A percentile compares a stretch with the other conserved stretches of the same genome.
Conservation (phyloP, 2,329 filamentous ascomycete species). For the Xylariales sp. region DNA sequence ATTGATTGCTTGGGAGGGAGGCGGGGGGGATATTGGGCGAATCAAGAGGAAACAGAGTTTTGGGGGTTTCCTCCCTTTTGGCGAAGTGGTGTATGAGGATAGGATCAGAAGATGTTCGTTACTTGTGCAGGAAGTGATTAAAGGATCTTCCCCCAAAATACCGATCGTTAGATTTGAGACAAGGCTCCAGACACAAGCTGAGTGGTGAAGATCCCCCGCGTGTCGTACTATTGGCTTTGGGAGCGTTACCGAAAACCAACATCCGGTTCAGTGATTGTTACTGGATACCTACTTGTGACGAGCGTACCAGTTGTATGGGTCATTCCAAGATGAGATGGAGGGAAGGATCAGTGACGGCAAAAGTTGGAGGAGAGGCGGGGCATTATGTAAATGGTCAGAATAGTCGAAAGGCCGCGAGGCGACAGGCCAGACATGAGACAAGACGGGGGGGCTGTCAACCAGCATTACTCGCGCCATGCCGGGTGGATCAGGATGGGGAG, state of each 20-base stretch:
- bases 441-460: background rate
- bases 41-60: constrained; percentile 6
- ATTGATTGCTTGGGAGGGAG: too few relatives aligned
- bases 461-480: too few relatives aligned
- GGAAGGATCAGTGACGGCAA: background rate
- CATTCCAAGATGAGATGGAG: too few relatives aligned
- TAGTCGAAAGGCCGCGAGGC: background rate
- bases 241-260: constrained; percentile 1
- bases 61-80: constrained; percentile 2
- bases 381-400: constrained; percentile 5
- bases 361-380: background rate
- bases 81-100: constrained; percentile 7
- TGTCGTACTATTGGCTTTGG: background rate
- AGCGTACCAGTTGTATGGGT: too few relatives aligned
- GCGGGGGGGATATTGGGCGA: too few relatives aligned
- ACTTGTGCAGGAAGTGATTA: constrained; percentile 1
- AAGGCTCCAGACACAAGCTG: constrained; percentile 3
- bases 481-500: background rate
- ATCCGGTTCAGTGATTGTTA: too few relatives aligned
- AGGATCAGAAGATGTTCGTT: constrained; percentile 1
- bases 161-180: constrained; percentile 11
- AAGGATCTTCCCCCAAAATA: constrained; percentile 2
- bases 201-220: constrained; percentile 6
- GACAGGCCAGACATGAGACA: background rate
- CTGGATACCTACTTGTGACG: too few relatives aligned